Evolutionary conservation across 805 yeast genomes (phyloP).

Genomic region (Ogataea nonfermentans): DNA sequence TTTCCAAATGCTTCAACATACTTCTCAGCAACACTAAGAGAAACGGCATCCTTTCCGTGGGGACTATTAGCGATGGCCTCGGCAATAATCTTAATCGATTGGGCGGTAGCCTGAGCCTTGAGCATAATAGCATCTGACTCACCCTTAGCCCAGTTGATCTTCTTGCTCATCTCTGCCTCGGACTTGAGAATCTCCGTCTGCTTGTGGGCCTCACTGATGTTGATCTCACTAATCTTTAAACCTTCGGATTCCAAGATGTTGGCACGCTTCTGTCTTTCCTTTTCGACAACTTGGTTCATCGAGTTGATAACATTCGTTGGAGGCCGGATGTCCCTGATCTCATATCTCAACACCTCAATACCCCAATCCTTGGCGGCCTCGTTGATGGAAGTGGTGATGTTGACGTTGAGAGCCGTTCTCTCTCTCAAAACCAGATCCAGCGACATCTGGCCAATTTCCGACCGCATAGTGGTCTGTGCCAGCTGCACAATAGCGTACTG

Average conservation of each 20-base stretch:
- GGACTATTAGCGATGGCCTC: slow-evolving; percentile 64
- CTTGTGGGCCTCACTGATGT: slow-evolving; percentile 81
- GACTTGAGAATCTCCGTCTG: slow-evolving; percentile 70
- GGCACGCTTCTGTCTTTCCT: slow-evolving; percentile 84
- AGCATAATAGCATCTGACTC: slow-evolving; percentile 66
- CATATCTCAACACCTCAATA: slow-evolving; percentile 76
- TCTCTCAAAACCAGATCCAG: slow-evolving; percentile 77
- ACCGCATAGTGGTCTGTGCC: slow-evolving; percentile 89
- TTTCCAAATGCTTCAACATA: slow-evolving; percentile 80
- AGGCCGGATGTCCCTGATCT: slow-evolving; percentile 85
- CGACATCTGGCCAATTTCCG: slow-evolving; percentile 81
- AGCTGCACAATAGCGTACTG: slow-evolving; percentile 81
- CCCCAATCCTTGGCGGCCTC: slow-evolving; percentile 90
- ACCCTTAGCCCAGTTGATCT: slow-evolving; percentile 69
- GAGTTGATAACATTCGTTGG: slow-evolving; percentile 83
- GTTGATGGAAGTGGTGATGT: slow-evolving; percentile 75
- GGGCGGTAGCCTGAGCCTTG: slow-evolving; percentile 71
- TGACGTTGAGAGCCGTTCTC: slow-evolving; percentile 66
- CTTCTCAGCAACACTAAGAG: slow-evolving; percentile 78
- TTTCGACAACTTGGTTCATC: slow-evolving; percentile 87
- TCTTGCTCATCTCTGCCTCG: slow-evolving; percentile 62
- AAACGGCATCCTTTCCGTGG: slow-evolving; percentile 73
- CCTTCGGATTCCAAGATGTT: slow-evolving; percentile 88
- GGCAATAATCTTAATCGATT: slow-evolving; percentile 63
- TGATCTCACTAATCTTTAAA: slow-evolving; percentile 71